A percentile compares a stretch with the other conserved stretches of the same genome.
Conservation (phyloP, 163 green algal genomes). For the Trebouxiophyceae sp. region DNA sequence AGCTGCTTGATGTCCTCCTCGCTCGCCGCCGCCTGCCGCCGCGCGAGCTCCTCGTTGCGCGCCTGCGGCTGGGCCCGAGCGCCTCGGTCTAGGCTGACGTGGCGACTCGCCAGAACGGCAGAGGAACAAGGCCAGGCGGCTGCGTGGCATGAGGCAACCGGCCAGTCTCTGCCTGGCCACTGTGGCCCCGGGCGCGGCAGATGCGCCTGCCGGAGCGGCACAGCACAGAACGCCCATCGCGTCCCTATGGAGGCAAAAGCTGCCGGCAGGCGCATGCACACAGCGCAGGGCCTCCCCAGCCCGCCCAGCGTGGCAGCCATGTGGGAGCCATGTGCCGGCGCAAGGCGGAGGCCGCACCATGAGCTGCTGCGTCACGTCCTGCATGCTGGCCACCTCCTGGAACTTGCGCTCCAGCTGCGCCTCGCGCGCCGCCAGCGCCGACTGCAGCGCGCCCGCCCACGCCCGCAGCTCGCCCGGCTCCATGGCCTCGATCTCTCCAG, state of each 20-base stretch:
- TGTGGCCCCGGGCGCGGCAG: no score
- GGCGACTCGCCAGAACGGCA: neutral
- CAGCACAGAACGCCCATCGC: no score
- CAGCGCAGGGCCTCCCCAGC: no score
- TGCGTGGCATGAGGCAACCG: no score
- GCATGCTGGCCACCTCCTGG: conserved; percentile 36
- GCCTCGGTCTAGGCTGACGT: neutral
- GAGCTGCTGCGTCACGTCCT: conserved; percentile 29
- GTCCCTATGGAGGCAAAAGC: no score
- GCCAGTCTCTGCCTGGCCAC: no score
- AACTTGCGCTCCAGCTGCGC: conserved; percentile 44
- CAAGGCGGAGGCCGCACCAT: conserved; percentile 10
- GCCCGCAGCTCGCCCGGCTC: conserved; percentile 8
- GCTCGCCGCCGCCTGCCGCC: conserved; percentile 33
- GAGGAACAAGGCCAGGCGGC: no score
- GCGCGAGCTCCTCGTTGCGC: conserved; percentile 65
- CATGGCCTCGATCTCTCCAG: conserved; percentile 10
- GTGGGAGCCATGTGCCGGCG: no score
- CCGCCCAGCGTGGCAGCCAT: no score
- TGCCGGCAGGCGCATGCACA: no score
- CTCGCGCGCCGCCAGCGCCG: conserved; percentile 35
- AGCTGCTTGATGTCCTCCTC: conserved; percentile 56
- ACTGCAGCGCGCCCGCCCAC: conserved; percentile 24
- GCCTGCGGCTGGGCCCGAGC: conserved; percentile 15
- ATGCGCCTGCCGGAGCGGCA: no score